Evolutionary conservation across 177 flowering plant species (phyloP).

Genomic region (Vitis hybrid): DNA sequence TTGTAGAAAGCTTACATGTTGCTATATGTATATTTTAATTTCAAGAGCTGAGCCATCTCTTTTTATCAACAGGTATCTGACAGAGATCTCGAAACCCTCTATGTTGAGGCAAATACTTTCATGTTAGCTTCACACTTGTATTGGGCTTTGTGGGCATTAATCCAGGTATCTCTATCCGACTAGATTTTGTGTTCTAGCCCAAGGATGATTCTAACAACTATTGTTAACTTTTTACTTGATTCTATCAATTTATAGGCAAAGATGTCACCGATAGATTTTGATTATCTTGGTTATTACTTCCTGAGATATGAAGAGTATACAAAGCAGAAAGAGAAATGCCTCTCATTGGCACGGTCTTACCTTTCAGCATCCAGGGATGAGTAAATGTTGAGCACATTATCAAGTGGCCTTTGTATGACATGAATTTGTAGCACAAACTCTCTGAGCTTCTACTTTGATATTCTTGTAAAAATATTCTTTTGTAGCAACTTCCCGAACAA

Average conservation of each 20-base stretch:
- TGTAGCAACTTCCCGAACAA: constrained; percentile 13
- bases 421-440: background rate
- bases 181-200: constrained; percentile 5
- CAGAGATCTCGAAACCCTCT: constrained; percentile 71
- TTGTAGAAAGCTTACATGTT: too few relatives aligned
- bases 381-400: constrained; percentile 5
- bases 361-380: constrained; percentile 27
- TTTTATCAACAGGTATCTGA: constrained; percentile 53
- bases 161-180: constrained; percentile 56
- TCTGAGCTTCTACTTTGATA: constrained; percentile 3
- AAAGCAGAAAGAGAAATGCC: constrained; percentile 50
- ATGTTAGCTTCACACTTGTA: constrained; percentile 82
- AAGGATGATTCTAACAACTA: background rate
- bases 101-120: constrained; percentile 68
- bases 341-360: constrained; percentile 52
- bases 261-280: constrained; percentile 88
- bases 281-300: constrained; percentile 89
- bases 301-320: constrained; percentile 83
- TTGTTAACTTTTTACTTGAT: background rate
- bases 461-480: constrained; percentile 31
- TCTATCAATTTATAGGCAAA: constrained; percentile 54
- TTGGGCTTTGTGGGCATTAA: constrained; percentile 96
- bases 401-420: too few relatives aligned
- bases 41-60: too few relatives aligned
- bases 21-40: too few relatives aligned